These are phyloP conservation scores for Cryptosporidium meleagridis DNA, from an alignment of 169 alveolate genomes.

Conservation along the genomic window DNA sequence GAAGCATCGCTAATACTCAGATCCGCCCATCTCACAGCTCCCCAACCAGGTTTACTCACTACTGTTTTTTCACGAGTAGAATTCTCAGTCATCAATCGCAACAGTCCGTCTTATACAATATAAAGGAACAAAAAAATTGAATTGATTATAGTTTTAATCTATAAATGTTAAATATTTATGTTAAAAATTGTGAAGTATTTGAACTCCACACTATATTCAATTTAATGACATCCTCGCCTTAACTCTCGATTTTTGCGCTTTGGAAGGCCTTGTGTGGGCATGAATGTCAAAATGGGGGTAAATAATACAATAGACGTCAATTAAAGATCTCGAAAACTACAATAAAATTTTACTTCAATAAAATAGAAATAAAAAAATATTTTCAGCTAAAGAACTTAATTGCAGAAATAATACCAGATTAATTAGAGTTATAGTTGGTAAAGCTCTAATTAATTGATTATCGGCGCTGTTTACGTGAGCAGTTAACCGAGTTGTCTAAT, in stretches of 20 bases:
- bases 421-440: background rate
- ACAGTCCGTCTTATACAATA: background rate
- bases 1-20: conserved; percentile 65
- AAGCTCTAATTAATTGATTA: background rate
- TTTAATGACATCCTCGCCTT: conserved; percentile 17
- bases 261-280: conserved; percentile 70
- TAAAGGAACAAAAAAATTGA: background rate
- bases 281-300: conserved; percentile 66
- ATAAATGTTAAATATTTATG: background rate
- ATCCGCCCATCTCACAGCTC: conserved; percentile 75
- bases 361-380: background rate
- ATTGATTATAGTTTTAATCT: background rate
- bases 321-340: conserved; percentile 54
- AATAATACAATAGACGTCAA: conserved; percentile 29
- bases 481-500: conserved; percentile 4
- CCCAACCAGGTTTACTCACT: conserved; percentile 49
- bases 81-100: conserved; percentile 32
- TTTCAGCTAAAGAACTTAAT: too few relatives aligned
- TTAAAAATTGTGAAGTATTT: background rate
- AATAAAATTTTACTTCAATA: background rate
- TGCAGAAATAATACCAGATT: background rate
- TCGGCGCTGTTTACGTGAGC: conserved; percentile 26
- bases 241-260: conserved; percentile 60
- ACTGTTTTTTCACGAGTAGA: conserved; percentile 26
- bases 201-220: conserved; percentile 58